Evolutionary conservation across 1,284 basidiomycete species (phyloP), one percentile per base, ranked within the genome.

Genomic region (Cystobasidium slooffiae): DNA sequence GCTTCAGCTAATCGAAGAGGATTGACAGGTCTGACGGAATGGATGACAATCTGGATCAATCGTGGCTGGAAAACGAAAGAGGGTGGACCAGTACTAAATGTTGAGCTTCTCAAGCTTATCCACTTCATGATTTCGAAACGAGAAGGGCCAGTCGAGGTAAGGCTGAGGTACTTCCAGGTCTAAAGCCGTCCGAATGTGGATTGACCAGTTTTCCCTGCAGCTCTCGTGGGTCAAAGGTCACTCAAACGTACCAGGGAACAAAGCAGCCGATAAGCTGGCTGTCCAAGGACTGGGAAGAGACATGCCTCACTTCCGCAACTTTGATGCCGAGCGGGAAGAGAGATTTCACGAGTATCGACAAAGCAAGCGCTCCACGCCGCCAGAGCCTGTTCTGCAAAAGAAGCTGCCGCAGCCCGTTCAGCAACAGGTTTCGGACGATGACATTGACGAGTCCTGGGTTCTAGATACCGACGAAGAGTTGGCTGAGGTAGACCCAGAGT

Each of bases 191-290:
- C 8, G 8, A 37, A 53, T 22, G 1, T 46, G 20, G 20, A 41
- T 18, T 65, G 43, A 59, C 37, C 6, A 37, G 2, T 12, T 3
- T 7, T 49, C 20, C 14, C 37, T n/a, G n/a, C 53, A 67, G 61
- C 83, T 93, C 16, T 82, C 86, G 74, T 85, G 92, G 75, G 90
- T 94, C 63, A 85, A 86, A 67, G 92, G 89, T 0, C 92, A 94
- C 77, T 84, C 83, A 3, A 91, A 90, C 0, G 84, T 88, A 55
- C 82, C 82, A 68, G 92, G 92, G 0, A 94, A 94, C 80, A 91
- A 93, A 74, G 88, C 87, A 68, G 92, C 91, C 0, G 92, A 94
- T 81, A 77, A 76, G 37, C 84, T 89, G 74, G 91, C 91, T 7
- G 88, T 88, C 75, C 49, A 82, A 5, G 91, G 91, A 1, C 31